Conservation (phyloP, 768 basidiomycete genomes). For the Suillus spraguei region DNA sequence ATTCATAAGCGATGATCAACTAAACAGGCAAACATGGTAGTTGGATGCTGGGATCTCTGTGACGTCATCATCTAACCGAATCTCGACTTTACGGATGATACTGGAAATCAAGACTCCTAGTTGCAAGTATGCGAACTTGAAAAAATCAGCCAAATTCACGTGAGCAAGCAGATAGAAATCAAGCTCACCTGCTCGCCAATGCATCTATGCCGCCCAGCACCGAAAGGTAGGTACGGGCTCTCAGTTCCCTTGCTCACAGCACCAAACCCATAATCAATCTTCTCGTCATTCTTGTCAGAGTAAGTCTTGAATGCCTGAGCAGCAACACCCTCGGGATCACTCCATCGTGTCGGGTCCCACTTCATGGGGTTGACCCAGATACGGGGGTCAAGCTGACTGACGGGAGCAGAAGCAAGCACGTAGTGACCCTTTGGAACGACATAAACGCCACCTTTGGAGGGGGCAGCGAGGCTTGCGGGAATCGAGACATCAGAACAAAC, state of each 20-base stretch:
- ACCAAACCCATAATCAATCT: too few species aligned
- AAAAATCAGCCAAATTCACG: conserved; percentile 7
- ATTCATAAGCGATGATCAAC: neutral
- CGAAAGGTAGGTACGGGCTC: conserved; percentile 96
- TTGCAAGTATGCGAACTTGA: conserved; percentile 92
- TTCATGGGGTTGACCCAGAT: conserved; percentile 73
- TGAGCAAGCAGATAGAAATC: neutral
- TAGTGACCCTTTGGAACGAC: conserved; percentile 89
- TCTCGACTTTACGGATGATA: conserved; percentile 73
- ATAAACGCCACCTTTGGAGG: conserved; percentile 72
- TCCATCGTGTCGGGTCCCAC: conserved; percentile 89
- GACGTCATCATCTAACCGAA: conserved; percentile 59
- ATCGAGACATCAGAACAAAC: conserved; percentile 86
- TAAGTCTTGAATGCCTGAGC: conserved; percentile 78
- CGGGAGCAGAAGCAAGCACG: conserved; percentile 85
- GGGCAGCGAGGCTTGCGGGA: conserved; percentile 82
- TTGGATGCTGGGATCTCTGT: conserved; percentile 75
- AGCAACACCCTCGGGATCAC: conserved; percentile 80
- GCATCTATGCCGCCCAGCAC: conserved; percentile 94
- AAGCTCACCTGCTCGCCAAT: conserved; percentile 81
- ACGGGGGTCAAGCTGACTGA: conserved; percentile 83
- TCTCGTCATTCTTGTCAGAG: conserved; percentile 72
- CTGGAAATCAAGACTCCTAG: conserved; percentile 82
- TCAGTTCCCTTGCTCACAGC: too few species aligned
- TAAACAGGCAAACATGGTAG: conserved; percentile 71